These are phyloP conservation scores for Arthrobotrys musiformis DNA, from an alignment of 2,329 filamentous ascomycete genomes.

Conservation along the genomic window DNA sequence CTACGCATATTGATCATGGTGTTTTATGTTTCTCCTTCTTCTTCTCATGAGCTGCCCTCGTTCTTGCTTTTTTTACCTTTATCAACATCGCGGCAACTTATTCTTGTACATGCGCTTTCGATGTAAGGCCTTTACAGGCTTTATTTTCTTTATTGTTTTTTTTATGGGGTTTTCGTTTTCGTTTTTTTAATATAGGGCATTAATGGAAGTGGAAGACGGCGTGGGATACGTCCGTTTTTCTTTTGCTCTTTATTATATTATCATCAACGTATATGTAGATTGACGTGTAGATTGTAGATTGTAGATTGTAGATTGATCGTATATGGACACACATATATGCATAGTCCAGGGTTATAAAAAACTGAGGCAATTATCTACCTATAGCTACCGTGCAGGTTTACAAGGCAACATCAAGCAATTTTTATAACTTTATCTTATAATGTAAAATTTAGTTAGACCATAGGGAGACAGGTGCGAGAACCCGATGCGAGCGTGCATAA, in stretches of 20 bases:
- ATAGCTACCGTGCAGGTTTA: no score
- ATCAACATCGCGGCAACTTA: background rate
- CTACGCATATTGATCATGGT: constrained; percentile 22
- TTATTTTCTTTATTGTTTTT: background rate
- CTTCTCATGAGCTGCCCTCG: background rate
- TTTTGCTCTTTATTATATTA: background rate
- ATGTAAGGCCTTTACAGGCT: constrained; percentile 14
- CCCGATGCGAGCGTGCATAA: no score
- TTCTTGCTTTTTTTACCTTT: constrained; percentile 9
- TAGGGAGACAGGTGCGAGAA: no score
- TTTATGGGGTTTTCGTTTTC: background rate
- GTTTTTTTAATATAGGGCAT: constrained; percentile 12
- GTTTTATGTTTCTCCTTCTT: constrained; percentile 1
- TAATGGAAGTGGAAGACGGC: constrained; percentile 17
- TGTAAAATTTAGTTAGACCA: no score
- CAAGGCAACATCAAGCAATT: no score
- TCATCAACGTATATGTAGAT: background rate
- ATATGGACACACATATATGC: no score
- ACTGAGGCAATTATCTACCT: no score
- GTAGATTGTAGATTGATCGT: no score
- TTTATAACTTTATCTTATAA: no score
- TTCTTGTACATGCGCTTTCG: constrained; percentile 41
- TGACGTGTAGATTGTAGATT: no score
- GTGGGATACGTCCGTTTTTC: background rate
- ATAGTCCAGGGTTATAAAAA: no score